phyloP scores from a whole-genome alignment of 208 protist genomes.

The Herpetomonas samuelpessoai region DNA sequence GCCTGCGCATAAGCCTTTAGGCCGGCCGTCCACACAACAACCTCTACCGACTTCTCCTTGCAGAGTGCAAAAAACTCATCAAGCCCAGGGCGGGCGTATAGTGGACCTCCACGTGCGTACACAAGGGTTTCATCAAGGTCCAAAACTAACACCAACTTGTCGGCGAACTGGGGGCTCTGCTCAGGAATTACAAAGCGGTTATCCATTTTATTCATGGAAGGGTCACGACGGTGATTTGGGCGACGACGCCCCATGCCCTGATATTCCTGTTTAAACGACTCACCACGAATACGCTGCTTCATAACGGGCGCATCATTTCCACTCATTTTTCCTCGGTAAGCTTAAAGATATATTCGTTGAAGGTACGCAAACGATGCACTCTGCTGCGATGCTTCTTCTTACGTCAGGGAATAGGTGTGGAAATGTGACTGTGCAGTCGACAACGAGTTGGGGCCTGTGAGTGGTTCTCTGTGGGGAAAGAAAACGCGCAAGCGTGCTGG shows the following conservation, averaged over 20 bases:
- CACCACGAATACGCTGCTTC: slow-evolving; percentile 82
- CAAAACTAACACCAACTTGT: slow-evolving; percentile 86
- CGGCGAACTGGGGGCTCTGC: slow-evolving; percentile 68
- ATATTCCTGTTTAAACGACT: slow-evolving; percentile 93
- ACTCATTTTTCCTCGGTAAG: slow-evolving; percentile 18
- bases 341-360: too few relatives aligned
- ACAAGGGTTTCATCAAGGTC: slow-evolving; percentile 92
- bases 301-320: slow-evolving; percentile 13
- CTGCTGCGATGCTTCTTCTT: too few relatives aligned
- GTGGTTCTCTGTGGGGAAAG: too few relatives aligned
- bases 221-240: slow-evolving; percentile 70
- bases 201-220: slow-evolving; percentile 89
- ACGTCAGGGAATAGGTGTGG: too few relatives aligned
- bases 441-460: too few relatives aligned
- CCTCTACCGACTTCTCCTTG: slow-evolving; percentile 83
- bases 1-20: slow-evolving; percentile 91
- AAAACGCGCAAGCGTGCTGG: too few relatives aligned
- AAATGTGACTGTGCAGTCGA: too few relatives aligned
- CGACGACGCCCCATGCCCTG: slow-evolving; percentile 65
- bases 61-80: slow-evolving; percentile 88
- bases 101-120: slow-evolving; percentile 82
- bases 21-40: slow-evolving; percentile 92
- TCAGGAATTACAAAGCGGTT: slow-evolving; percentile 73
- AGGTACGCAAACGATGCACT: too few relatives aligned
- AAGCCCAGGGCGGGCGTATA: slow-evolving; percentile 85